Conservation (phyloP, 2,329 filamentous ascomycete species). For the Myriosclerotinia curreyana region DNA sequence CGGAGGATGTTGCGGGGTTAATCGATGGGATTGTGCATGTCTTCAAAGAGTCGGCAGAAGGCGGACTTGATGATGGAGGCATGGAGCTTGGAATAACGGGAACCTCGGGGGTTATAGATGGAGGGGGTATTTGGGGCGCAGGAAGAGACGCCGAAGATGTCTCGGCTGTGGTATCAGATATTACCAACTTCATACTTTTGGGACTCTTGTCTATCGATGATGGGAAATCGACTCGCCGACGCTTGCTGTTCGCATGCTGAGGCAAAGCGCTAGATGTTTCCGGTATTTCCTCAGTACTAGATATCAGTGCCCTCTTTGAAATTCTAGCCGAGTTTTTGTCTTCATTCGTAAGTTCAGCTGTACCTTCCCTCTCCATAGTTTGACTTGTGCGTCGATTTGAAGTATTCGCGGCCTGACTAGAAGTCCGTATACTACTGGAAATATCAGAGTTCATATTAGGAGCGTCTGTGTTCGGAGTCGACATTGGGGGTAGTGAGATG, state of each 20-base stretch:
- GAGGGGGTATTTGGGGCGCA: background rate
- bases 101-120: background rate
- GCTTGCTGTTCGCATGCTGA: constrained; percentile 13
- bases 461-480: background rate
- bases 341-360: background rate
- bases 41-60: background rate
- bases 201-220: constrained; percentile 2
- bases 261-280: constrained; percentile 5
- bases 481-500: background rate
- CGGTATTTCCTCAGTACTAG: background rate
- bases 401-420: background rate
- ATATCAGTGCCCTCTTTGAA: background rate
- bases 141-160: constrained; percentile 1
- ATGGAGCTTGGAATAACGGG: background rate
- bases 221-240: constrained; percentile 5
- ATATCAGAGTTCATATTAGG: background rate
- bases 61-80: background rate
- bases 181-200: background rate
- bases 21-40: constrained; percentile 52
- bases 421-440: background rate
- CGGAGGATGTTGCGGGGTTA: constrained; percentile 49
- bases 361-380: background rate
- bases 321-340: background rate
- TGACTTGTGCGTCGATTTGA: constrained; percentile 4
- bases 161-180: constrained; percentile 9